phyloP scores from a whole-genome alignment of 371 early-diverging fungal genomes.

The Globomyces sp. region DNA sequence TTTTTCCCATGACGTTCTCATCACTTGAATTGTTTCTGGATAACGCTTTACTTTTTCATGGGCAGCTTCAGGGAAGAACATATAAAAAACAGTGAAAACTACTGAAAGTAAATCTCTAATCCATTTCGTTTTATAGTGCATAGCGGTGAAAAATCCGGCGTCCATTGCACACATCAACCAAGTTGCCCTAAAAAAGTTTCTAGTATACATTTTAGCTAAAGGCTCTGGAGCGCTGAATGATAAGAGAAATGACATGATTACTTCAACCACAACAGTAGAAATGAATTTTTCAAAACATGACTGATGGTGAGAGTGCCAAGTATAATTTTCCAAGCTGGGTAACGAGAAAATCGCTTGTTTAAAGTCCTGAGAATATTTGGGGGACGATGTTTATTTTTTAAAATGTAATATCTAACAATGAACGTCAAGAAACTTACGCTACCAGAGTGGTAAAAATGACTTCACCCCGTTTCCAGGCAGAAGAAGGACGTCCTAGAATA shows the following conservation, averaged over 20 bases:
- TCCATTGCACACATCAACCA: constrained; percentile 90
- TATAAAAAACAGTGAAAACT: constrained; percentile 75
- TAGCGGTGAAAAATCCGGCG: constrained; percentile 94
- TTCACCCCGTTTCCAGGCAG: constrained; percentile 80
- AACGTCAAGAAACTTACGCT: constrained; percentile 49
- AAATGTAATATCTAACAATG: constrained; percentile 19
- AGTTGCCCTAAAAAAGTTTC: constrained; percentile 88
- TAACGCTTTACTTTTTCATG: constrained; percentile 70
- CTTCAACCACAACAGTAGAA: constrained; percentile 56
- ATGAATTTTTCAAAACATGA: constrained; percentile 61
- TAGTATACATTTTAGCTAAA: constrained; percentile 74
- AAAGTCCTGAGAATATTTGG: constrained; percentile 21
- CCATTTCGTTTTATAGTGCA: constrained; percentile 70
- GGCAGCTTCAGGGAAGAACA: constrained; percentile 83
- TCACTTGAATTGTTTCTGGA: constrained; percentile 78
- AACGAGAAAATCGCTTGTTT: constrained; percentile 27
- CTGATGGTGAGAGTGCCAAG: constrained; percentile 64
- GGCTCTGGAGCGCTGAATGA: constrained; percentile 59
- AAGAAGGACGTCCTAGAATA: constrained; percentile 88
- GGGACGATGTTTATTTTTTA: constrained; percentile 1
- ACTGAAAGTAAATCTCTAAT: constrained; percentile 75
- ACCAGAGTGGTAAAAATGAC: constrained; percentile 62
- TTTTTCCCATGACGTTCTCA: constrained; percentile 92
- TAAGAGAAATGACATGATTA: too few relatives aligned
- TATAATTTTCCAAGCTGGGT: constrained; percentile 77